Percentiles rank a stretch among this genome's conserved stretches.
Conservation (phyloP, 805 yeast species). For the Yarrowia hollandica region DNA sequence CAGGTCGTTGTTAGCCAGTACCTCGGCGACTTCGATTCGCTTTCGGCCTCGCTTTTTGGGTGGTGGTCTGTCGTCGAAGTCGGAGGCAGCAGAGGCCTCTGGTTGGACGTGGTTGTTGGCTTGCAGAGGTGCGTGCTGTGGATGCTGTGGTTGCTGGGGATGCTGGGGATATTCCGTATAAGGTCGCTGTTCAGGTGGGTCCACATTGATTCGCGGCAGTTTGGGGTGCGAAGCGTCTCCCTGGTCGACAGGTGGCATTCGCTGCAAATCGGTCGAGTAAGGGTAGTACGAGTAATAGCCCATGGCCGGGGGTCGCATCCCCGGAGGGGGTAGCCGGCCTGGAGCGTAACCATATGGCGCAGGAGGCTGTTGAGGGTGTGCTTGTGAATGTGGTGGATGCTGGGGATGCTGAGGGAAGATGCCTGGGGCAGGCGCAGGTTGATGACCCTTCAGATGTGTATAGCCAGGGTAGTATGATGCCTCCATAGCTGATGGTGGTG, state of each 20-base stretch:
- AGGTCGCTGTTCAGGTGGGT: neutral
- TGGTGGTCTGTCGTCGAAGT: conserved; percentile 7
- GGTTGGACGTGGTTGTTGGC: too few species aligned
- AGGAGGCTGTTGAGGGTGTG: conserved; percentile 7
- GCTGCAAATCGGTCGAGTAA: conserved; percentile 11
- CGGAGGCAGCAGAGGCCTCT: neutral
- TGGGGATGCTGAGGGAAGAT: neutral
- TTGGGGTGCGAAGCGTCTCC: conserved; percentile 23
- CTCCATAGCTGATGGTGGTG: neutral
- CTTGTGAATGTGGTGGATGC: conserved; percentile 1
- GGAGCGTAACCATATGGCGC: neutral
- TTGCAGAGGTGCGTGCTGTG: too few species aligned
- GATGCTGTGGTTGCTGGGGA: neutral
- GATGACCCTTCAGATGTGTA: neutral
- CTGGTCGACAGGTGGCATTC: conserved; percentile 21
- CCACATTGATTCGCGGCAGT: conserved; percentile 8
- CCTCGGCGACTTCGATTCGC: conserved; percentile 14
- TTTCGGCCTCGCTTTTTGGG: conserved; percentile 21
- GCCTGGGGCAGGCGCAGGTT: neutral
- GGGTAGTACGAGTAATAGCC: conserved; percentile 24
- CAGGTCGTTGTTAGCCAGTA: conserved; percentile 22
- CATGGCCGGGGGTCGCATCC: neutral
- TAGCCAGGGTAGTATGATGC: neutral
- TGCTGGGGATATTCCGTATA: neutral
- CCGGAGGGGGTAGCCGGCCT: conserved; percentile 4